Evolutionary conservation across 108 stramenopile species (phyloP).

Genomic region (Bacterosira constricta): DNA sequence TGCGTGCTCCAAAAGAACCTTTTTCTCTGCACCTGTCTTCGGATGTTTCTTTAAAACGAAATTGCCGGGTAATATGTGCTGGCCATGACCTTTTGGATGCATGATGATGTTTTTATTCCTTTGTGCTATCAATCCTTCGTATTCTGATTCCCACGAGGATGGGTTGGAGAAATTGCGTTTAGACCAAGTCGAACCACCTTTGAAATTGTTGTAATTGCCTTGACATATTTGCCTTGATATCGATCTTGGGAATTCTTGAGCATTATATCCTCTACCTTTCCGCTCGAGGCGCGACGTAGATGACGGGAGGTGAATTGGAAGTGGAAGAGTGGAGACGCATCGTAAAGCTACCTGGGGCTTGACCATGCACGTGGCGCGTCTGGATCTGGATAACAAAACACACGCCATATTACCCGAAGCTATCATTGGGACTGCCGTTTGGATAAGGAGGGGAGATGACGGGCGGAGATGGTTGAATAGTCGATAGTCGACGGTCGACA

Average conservation of each 20-base stretch:
- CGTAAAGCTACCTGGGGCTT: background rate
- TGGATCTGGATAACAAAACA: background rate
- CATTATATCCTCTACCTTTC: background rate
- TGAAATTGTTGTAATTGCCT: background rate
- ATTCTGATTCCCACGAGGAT: conserved; percentile 32
- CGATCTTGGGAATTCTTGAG: background rate
- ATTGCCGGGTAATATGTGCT: conserved; percentile 70
- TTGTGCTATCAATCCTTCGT: conserved; percentile 16
- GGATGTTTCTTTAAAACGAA: conserved; percentile 60
- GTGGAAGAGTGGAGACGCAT: background rate
- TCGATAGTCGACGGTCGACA: background rate
- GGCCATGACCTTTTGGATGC: conserved; percentile 63
- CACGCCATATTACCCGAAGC: background rate
- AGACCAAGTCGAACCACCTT: background rate
- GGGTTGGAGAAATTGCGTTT: conserved; percentile 4
- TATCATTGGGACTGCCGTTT: background rate
- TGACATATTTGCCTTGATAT: background rate
- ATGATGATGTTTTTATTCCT: conserved; percentile 50
- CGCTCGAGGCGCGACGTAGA: conserved; percentile 2
- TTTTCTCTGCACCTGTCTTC: conserved; percentile 57
- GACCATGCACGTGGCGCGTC: background rate
- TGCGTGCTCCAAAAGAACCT: conserved; percentile 66
- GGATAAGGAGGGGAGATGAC: background rate
- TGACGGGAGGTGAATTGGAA: background rate
- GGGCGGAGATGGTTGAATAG: too few relatives aligned